Evolutionary conservation across 2,329 filamentous ascomycete species (phyloP).

Genomic region (Fusarium ramigenum): DNA sequence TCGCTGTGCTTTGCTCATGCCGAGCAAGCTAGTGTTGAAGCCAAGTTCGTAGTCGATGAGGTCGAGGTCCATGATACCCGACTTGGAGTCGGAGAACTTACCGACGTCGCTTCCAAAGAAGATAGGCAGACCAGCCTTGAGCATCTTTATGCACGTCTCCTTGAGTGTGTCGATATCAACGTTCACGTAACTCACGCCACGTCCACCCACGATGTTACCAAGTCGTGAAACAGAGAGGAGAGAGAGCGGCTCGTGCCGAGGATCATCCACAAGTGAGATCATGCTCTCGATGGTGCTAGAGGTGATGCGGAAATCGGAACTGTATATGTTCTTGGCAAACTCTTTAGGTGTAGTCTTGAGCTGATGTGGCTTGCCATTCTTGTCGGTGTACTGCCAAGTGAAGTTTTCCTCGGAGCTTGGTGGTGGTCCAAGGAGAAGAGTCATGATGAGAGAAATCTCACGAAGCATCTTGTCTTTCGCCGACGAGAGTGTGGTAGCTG

Average conservation of each 20-base stretch:
- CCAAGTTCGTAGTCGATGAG: constrained; percentile 84
- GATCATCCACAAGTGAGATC: constrained; percentile 87
- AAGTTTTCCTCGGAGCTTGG: constrained; percentile 76
- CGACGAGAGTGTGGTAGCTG: constrained; percentile 53
- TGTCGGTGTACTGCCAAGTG: constrained; percentile 82
- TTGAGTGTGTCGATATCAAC: constrained; percentile 80
- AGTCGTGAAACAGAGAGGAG: constrained; percentile 81
- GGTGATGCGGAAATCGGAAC: constrained; percentile 66
- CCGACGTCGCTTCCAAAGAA: constrained; percentile 93
- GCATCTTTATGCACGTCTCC: constrained; percentile 77
- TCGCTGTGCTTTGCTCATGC: constrained; percentile 79
- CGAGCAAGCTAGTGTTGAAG: constrained; percentile 79
- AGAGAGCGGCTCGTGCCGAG: constrained; percentile 76
- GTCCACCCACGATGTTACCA: constrained; percentile 82
- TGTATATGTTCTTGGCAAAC: constrained; percentile 76
- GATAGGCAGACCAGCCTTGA: constrained; percentile 79
- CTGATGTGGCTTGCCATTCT: constrained; percentile 69
- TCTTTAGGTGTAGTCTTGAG: constrained; percentile 72
- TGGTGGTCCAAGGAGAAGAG: constrained; percentile 82
- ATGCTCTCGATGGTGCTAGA: constrained; percentile 71
- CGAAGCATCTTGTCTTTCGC: constrained; percentile 79
- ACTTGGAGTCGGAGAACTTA: constrained; percentile 74
- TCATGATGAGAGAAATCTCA: constrained; percentile 84
- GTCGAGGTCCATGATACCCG: constrained; percentile 82
- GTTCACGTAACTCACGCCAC: constrained; percentile 83